A percentile compares a stretch with the other conserved stretches of the same genome.
Evolutionary conservation across 2,329 filamentous ascomycete species (phyloP).

Genomic region (Capronia epimyces): DNA sequence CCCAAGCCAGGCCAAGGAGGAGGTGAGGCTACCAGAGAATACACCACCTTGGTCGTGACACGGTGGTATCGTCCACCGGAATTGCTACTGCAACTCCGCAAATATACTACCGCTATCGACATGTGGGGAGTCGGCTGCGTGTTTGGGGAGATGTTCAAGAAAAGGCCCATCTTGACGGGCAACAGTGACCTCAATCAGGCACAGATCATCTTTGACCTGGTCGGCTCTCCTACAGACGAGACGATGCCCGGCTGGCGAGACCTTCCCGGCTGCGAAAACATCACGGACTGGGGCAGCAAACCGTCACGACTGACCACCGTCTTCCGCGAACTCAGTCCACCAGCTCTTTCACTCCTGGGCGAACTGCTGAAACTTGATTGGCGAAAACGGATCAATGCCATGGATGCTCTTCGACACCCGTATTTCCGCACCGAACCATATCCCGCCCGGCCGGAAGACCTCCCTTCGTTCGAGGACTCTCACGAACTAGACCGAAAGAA

Average conservation of each 20-base stretch:
- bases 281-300: conserved; percentile 57
- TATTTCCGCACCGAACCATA: conserved; percentile 79
- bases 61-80: conserved; percentile 96
- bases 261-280: conserved; percentile 72
- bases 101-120: conserved; percentile 96
- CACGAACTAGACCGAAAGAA: conserved; percentile 94
- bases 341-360: conserved; percentile 71
- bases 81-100: conserved; percentile 76
- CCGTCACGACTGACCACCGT: conserved; percentile 63
- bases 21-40: conserved; percentile 80
- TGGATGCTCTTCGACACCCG: conserved; percentile 84
- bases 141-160: conserved; percentile 94
- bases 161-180: conserved; percentile 86
- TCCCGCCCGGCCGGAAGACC: conserved; percentile 74
- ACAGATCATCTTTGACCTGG: conserved; percentile 87
- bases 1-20: conserved; percentile 72
- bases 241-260: conserved; percentile 87
- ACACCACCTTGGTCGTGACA: conserved; percentile 94
- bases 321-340: conserved; percentile 68
- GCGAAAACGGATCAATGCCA: conserved; percentile 81
- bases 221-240: conserved; percentile 81
- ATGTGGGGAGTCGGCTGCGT: conserved; percentile 99
- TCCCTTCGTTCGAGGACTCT: conserved; percentile 89
- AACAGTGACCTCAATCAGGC: conserved; percentile 85
- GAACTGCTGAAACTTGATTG: conserved; percentile 86